Percentiles rank a stretch among this genome's conserved stretches.
phyloP scores from a whole-genome alignment of 805 yeast genomes.

The Barnettozyma siamensis region DNA sequence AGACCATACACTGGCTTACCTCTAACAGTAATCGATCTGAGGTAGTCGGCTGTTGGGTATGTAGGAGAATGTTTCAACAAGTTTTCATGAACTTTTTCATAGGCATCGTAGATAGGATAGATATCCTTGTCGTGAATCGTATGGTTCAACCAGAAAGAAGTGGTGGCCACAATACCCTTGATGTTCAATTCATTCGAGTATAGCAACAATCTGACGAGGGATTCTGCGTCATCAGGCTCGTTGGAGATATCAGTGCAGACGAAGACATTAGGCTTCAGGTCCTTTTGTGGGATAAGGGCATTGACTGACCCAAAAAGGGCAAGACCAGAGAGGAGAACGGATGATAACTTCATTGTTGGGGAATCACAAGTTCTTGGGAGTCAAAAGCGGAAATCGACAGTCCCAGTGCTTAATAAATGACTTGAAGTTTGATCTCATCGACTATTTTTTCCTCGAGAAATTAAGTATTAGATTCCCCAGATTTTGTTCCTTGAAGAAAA shows the following conservation, averaged over 20 bases:
- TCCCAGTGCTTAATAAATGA: too few relatives aligned
- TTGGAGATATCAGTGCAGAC: conserved; percentile 28
- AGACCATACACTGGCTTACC: conserved; percentile 27
- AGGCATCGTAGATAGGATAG: conserved; percentile 28
- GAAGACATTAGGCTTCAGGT: conserved; percentile 25
- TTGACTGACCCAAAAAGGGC: neutral
- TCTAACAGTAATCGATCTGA: conserved; percentile 22
- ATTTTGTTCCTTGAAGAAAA: too few relatives aligned
- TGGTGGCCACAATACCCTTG: conserved; percentile 29
- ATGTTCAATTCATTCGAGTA: conserved; percentile 27
- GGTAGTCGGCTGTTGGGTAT: conserved; percentile 25
- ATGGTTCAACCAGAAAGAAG: conserved; percentile 29
- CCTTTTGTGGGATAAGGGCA: conserved; percentile 25
- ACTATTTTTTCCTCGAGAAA: too few relatives aligned
- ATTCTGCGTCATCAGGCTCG: conserved; percentile 29
- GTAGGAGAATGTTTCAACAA: conserved; percentile 23
- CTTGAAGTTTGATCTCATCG: too few relatives aligned
- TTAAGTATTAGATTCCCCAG: too few relatives aligned
- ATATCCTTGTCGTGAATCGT: conserved; percentile 28
- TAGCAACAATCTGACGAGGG: conserved; percentile 26
- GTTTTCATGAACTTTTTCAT: conserved; percentile 23
- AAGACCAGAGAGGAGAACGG: neutral
- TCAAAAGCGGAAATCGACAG: too few relatives aligned
- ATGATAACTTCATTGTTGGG: neutral
- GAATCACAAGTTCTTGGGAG: too few relatives aligned